A percentile compares a stretch with the other conserved stretches of the same genome.
Evolutionary conservation across 768 basidiomycete species (phyloP).

Genomic region (Tricholoma terreum): DNA sequence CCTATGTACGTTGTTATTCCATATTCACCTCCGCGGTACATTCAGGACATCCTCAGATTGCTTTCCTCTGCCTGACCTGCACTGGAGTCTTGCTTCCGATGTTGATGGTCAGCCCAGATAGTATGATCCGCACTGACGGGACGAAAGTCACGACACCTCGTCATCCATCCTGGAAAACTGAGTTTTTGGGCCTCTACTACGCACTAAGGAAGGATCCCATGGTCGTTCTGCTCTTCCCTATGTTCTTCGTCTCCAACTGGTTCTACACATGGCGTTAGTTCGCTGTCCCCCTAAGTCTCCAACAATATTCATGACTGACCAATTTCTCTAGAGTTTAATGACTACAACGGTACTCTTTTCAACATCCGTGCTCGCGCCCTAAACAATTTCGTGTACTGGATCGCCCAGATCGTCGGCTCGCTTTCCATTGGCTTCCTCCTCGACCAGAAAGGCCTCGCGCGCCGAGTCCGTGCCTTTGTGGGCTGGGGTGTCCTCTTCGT

Average conservation of each 20-base stretch:
- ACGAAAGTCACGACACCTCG: constrained; percentile 58
- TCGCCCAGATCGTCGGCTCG: constrained; percentile 74
- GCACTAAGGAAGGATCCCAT: constrained; percentile 67
- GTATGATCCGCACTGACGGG: constrained; percentile 74
- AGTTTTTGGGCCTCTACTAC: constrained; percentile 65
- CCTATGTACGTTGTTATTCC: constrained; percentile 53
- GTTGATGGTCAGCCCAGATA: constrained; percentile 67
- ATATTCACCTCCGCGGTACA: not conserved
- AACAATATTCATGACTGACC: not conserved
- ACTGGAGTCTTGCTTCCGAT: constrained; percentile 67
- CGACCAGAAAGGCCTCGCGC: constrained; percentile 50
- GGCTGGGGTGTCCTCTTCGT: constrained; percentile 63
- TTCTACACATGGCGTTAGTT: constrained; percentile 81
- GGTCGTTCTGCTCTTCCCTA: constrained; percentile 76
- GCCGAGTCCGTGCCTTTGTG: constrained; percentile 67
- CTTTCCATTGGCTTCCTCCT: constrained; percentile 65
- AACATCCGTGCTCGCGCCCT: constrained; percentile 75
- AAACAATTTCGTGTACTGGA: constrained; percentile 81
- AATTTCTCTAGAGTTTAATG: constrained; percentile 60
- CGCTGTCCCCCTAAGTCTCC: not conserved
- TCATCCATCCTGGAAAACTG: constrained; percentile 79
- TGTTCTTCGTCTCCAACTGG: constrained; percentile 85
- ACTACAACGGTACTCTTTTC: constrained; percentile 74
- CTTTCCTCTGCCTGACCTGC: constrained; percentile 70
- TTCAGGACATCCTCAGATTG: constrained; percentile 47